phyloP scores from a whole-genome alignment of 106 monocot genomes.

The Agapanthus africanus region DNA sequence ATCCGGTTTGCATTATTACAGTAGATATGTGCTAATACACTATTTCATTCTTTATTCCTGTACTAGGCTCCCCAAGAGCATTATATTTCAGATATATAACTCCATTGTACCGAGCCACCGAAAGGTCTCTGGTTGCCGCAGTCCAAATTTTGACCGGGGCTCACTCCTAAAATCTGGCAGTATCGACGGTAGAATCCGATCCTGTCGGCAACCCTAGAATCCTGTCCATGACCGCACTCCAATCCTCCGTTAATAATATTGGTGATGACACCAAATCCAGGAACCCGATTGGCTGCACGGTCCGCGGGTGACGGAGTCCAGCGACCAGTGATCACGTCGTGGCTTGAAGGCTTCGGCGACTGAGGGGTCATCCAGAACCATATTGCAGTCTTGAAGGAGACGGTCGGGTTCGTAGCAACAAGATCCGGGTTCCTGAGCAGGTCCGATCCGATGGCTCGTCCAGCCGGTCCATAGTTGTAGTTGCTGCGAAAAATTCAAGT shows the following conservation, averaged over 20 bases:
- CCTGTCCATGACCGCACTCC: not conserved
- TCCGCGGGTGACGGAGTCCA: not conserved
- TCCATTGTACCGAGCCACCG: no score
- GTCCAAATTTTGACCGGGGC: not conserved
- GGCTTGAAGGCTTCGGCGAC: not conserved
- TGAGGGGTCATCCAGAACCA: conserved; percentile 1
- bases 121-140: not conserved
- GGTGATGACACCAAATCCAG: not conserved
- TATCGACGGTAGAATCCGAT: not conserved
- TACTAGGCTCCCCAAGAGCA: no score
- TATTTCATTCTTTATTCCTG: no score
- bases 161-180: not conserved
- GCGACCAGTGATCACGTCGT: not conserved
- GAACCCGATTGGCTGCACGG: not conserved
- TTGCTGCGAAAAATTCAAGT: not conserved
- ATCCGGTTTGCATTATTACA: no score
- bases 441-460: not conserved
- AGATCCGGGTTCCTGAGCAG: not conserved
- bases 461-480: not conserved
- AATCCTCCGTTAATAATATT: not conserved
- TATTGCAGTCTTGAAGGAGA: not conserved
- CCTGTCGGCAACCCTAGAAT: not conserved
- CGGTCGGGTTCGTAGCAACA: not conserved
- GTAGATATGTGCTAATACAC: no score
- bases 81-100: no score